phyloP scores from a whole-genome alignment of 2,329 filamentous ascomycete genomes.

The Alternaria novae-zelandiae region DNA sequence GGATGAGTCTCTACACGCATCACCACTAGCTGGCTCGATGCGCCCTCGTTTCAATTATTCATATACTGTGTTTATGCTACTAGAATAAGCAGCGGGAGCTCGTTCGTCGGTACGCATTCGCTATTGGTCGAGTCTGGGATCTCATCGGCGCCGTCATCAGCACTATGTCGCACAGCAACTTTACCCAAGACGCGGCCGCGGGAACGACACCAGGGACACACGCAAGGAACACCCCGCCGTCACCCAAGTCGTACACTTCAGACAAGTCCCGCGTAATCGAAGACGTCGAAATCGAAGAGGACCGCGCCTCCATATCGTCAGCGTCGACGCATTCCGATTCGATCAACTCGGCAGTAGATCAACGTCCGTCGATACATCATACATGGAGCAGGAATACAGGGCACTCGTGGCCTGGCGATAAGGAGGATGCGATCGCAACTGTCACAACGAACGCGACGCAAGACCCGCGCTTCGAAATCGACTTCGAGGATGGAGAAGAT shows the following conservation, averaged over 20 bases:
- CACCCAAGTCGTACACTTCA: constrained; percentile 2
- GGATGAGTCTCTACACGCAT: neutral
- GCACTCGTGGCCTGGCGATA: constrained; percentile 33
- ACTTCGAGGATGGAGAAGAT: constrained; percentile 66
- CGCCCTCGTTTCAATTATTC: neutral
- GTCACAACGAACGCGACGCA: constrained; percentile 47
- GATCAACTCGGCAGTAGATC: constrained; percentile 27
- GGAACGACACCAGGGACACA: neutral
- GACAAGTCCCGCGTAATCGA: constrained; percentile 9
- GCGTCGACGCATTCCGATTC: constrained; percentile 30
- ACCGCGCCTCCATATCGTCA: constrained; percentile 32
- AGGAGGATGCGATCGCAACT: constrained; percentile 32
- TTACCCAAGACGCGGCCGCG: constrained; percentile 17
- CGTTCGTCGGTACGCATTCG: neutral
- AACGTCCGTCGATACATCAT: constrained; percentile 37
- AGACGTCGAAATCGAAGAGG: constrained; percentile 16
- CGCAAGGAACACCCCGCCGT: neutral
- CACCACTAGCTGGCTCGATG: neutral
- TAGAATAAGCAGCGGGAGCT: neutral
- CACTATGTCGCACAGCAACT: constrained; percentile 8
- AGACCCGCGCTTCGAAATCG: constrained; percentile 72
- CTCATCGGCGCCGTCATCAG: constrained; percentile 4
- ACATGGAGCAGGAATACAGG: constrained; percentile 45
- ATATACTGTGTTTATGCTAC: neutral
- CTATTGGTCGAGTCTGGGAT: neutral